Evolutionary conservation across 768 basidiomycete genomes (phyloP), one percentile per base, ranked within the genome.

Genomic region (Lepiota brunneoincarnata): DNA sequence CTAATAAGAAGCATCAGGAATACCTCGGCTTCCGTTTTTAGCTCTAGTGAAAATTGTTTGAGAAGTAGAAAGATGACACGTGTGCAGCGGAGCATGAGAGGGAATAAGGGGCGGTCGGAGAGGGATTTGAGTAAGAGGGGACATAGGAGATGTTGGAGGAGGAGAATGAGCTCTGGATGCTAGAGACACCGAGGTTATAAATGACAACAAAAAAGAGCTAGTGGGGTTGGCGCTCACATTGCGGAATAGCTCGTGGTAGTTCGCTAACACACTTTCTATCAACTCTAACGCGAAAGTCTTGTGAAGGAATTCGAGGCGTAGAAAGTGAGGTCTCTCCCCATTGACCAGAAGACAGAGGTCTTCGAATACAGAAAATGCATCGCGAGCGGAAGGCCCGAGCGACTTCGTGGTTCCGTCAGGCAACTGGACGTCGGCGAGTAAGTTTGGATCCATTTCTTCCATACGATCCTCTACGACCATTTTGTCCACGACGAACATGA

Each of bases 401-500:
- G 67, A 54, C 52, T 81, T 83, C 0, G 75, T 80, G 1, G 76
- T 77, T 4, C 88, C 92, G 57, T 92, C 80, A 1, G 92, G 89
- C 12, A 93, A 78, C 0, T 67, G 67, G 1, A 83, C 76, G 12
- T 80, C 74, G n/a, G 69, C 61, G 17, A 73, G 59, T 10, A 70
- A 61, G 6, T 68, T 60, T 4, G 66, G 24, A 24, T 70, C 65
- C 17, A 71, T 58, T 26, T 69, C 65, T 18, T 76, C 79, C 6
- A 69, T 43, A 4, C 74, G 72, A 65, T 93, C 90, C 64, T 94
- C 91, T 15, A 82, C 78, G 1, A 86, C 82, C 69, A 98, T 90
- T 65, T 96, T 94, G 71, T 99, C 97, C 40, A 98, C 91, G 15
- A 98, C 87, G 60, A 98, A 91, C 95, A 99, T 98, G 41, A 98